Conservation (phyloP, 441 rosid genomes). For the Pelargonium australe region DNA sequence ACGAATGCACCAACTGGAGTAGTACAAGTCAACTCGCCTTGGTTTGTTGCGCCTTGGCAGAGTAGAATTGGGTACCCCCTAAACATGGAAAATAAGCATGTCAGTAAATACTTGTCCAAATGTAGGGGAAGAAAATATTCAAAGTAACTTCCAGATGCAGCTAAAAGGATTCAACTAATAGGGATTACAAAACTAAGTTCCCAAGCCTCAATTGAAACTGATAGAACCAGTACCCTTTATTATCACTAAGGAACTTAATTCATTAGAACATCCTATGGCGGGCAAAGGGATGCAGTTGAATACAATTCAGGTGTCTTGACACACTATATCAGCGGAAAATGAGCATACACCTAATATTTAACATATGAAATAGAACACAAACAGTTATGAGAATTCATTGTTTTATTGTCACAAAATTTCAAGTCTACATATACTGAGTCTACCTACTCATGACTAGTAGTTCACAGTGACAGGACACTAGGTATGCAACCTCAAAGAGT, state of each 20-base stretch:
- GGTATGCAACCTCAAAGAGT: not conserved
- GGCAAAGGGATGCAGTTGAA: not conserved
- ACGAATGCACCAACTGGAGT: conserved; percentile 84
- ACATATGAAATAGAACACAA: not conserved
- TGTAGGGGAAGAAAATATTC: not conserved
- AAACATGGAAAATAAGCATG: conserved; percentile 12
- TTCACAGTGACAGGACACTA: not conserved
- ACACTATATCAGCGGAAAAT: not conserved
- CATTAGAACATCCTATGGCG: not conserved
- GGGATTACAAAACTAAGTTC: not conserved
- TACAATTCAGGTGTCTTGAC: not conserved
- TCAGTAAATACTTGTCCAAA: not conserved
- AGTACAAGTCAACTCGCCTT: conserved; percentile 80
- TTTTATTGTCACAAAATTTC: not conserved
- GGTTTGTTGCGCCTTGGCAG: conserved; percentile 72
- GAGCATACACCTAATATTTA: not conserved
- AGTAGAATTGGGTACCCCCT: conserved; percentile 75
- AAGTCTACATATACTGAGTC: not conserved
- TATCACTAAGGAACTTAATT: not conserved
- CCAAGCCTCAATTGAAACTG: not conserved
- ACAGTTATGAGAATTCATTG: not conserved
- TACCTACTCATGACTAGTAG: not conserved
- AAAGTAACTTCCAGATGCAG: not conserved
- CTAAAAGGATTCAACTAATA: not conserved
- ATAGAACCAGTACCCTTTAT: not conserved